These are phyloP conservation scores for Biscogniauxia marginata DNA, from an alignment of 2,329 filamentous ascomycete genomes.

Conservation along the genomic window DNA sequence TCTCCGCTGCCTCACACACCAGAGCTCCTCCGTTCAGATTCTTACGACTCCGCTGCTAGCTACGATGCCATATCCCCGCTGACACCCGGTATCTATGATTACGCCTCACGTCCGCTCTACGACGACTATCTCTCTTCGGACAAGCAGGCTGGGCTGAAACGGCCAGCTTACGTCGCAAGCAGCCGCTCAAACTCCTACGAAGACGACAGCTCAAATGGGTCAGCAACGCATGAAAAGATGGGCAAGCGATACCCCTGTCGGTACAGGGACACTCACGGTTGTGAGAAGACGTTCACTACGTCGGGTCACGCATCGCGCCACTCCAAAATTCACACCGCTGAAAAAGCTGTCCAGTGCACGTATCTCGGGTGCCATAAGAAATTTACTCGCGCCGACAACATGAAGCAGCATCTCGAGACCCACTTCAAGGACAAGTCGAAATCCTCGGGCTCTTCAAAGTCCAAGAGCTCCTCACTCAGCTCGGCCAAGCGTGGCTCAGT, in stretches of 20 bases:
- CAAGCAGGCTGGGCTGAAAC: constrained; percentile 37
- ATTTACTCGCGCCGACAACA: constrained; percentile 81
- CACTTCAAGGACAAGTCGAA: constrained; percentile 65
- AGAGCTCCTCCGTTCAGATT: constrained; percentile 58
- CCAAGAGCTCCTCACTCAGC: constrained; percentile 28
- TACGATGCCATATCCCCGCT: constrained; percentile 54
- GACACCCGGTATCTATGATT: constrained; percentile 51
- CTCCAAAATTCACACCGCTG: constrained; percentile 79
- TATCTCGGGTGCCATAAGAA: constrained; percentile 73
- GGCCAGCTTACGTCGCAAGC: constrained; percentile 41
- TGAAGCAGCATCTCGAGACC: constrained; percentile 81
- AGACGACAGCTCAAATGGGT: constrained; percentile 46
- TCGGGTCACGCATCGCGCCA: constrained; percentile 83
- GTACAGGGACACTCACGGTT: constrained; percentile 67
- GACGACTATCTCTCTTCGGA: constrained; percentile 36
- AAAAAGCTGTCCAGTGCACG: constrained; percentile 70
- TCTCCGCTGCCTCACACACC: constrained; percentile 53
- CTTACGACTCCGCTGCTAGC: constrained; percentile 60
- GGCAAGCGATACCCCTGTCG: constrained; percentile 73
- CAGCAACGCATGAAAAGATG: constrained; percentile 43
- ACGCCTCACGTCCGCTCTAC: constrained; percentile 37
- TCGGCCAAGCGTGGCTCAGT: constrained; percentile 32
- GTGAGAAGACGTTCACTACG: constrained; percentile 79
- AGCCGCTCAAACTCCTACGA: constrained; percentile 51
- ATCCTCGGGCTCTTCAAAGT: constrained; percentile 37